Conservation (phyloP, 2,329 filamentous ascomycete genomes). For the Aspergillus felis region DNA sequence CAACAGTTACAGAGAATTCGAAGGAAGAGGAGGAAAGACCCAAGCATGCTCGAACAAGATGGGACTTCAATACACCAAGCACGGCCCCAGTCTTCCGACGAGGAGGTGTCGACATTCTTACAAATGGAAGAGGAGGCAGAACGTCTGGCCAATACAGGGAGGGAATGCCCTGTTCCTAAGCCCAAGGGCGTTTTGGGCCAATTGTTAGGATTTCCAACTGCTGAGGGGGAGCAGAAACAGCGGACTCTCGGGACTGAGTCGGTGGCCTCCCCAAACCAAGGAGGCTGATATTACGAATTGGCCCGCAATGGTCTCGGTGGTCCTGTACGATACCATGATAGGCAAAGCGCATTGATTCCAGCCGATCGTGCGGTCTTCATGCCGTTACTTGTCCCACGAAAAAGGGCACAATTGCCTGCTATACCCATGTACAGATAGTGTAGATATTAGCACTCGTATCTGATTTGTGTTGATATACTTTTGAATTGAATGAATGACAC, state of each 20-base stretch:
- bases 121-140: conserved; percentile 41
- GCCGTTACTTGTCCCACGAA: background rate
- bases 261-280: background rate
- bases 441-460: conserved; percentile 7
- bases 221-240: conserved; percentile 15
- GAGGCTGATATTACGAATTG: background rate
- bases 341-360: background rate
- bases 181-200: conserved; percentile 74
- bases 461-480: conserved; percentile 2
- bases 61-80: conserved; percentile 11
- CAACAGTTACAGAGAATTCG: conserved; percentile 39
- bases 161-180: conserved; percentile 91
- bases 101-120: conserved; percentile 44
- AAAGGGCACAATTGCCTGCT: conserved; percentile 6
- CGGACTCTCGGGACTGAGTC: conserved; percentile 8
- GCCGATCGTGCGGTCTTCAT: background rate
- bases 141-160: conserved; percentile 44
- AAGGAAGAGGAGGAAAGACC: conserved; percentile 34
- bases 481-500: background rate
- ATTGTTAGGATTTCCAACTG: conserved; percentile 64
- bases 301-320: background rate
- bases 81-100: conserved; percentile 22
- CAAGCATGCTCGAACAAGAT: conserved; percentile 15
- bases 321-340: background rate
- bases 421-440: conserved; percentile 23